phyloP scores from a whole-genome alignment of 208 protist species.

The Angomonas desouzai region DNA sequence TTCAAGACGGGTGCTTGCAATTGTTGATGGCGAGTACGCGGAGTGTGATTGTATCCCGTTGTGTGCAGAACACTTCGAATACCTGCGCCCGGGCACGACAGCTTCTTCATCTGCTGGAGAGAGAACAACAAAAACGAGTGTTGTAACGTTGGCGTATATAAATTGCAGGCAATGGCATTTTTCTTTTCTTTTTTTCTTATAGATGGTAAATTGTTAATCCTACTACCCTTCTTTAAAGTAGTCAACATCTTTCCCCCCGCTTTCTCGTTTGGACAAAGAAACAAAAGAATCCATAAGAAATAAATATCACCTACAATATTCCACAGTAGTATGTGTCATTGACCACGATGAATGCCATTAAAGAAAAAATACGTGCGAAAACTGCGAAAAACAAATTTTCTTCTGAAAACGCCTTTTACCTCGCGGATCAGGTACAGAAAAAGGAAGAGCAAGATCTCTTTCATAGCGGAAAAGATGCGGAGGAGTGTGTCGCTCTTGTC shows the following conservation, averaged over 20 bases:
- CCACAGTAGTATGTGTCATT: not conserved
- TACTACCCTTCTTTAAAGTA: not conserved
- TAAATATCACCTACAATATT: no score
- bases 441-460: slow-evolving; percentile 18
- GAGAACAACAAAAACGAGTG: not conserved
- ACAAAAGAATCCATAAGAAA: no score
- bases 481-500: slow-evolving; percentile 21
- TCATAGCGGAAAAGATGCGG: slow-evolving; percentile 8
- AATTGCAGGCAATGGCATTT: no score
- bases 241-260: not conserved
- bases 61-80: slow-evolving; percentile 30
- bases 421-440: slow-evolving; percentile 47
- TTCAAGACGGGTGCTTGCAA: slow-evolving; percentile 43
- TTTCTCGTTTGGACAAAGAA: no score
- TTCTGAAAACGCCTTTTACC: slow-evolving; percentile 37
- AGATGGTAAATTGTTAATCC: not conserved
- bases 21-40: slow-evolving; percentile 69
- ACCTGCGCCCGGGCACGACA: slow-evolving; percentile 21
- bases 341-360: not conserved
- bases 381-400: slow-evolving; percentile 30
- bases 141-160: no score
- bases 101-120: slow-evolving; percentile 39
- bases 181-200: no score
- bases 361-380: not conserved
- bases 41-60: slow-evolving; percentile 58